Base-by-base conservation (phyloP, 345 rosid species). In the Rhodamnia argentea region DNA sequence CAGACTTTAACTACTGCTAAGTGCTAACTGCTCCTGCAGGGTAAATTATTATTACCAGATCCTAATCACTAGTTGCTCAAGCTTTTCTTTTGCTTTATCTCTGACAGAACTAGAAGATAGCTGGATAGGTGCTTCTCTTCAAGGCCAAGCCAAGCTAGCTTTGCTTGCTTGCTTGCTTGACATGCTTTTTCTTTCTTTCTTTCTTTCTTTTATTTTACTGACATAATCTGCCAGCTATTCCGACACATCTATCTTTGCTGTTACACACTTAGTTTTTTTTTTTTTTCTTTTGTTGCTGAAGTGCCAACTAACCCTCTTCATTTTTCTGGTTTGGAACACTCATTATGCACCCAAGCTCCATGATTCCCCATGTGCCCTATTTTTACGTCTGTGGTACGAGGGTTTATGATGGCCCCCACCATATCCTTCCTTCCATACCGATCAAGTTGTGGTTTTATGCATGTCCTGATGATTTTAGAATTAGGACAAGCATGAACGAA, bases 141-240 rank as follows among this genome's bases (percentile, higher is more conserved):
- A 90, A 87, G 90, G 26, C 92, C 96, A 94, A 96, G 98, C 92
- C 93, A 93, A 84, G 88, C 91, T 90, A 86, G 92, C 83, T 82
- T 53, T 47, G 56, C 83, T 93, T 86, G 82, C 92, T 90, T 84
- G 91, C 92, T 90, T 84, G 91, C 86, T 91, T 90, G 52, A 37
- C 85, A 58, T 84, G 27, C 85, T 47, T 84, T 58, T 82, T 26
- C 40, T 82, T 84, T 10, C 3, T 85, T 83, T 50, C 51, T 86
- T 44, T 52, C 82, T 59, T 88, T 90, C 47, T 47, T 50, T 50
- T 37, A 8, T 50, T 87, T 91, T 84, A 92, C 96, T 90, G 93
- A 93, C 96, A 94, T 87, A 47, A 90, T 84, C 90, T 92, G 95
- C 95, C 96, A 94, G 90, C 95, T 92, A 92, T 92, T 89, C 88